These are phyloP conservation scores for Aspergillus puulaauensis DNA, from an alignment of 2,329 filamentous ascomycete species.

Conservation along the genomic window DNA sequence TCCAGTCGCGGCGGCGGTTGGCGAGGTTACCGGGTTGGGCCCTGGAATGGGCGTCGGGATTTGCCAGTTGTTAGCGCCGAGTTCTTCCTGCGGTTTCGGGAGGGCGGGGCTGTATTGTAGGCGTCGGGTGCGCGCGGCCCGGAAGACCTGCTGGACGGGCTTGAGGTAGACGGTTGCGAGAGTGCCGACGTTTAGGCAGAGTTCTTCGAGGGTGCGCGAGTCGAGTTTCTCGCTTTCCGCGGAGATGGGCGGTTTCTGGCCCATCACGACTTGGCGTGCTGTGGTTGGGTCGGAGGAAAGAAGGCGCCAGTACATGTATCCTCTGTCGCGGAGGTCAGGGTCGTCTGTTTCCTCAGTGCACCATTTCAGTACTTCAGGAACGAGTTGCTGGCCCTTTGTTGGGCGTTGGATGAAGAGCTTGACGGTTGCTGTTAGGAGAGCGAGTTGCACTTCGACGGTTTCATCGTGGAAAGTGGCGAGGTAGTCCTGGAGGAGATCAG, in stretches of 20 bases:
- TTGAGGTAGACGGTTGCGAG: constrained; percentile 97
- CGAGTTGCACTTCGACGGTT: constrained; percentile 91
- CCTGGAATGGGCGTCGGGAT: constrained; percentile 38
- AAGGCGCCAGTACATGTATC: constrained; percentile 99
- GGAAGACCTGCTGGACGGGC: constrained; percentile 95
- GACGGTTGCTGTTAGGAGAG: constrained; percentile 90
- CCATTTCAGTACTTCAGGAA: constrained; percentile 95
- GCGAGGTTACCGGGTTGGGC: constrained; percentile 26
- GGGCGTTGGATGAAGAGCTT: constrained; percentile 97
- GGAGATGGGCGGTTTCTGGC: constrained; percentile 92
- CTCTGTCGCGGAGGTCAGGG: constrained; percentile 89
- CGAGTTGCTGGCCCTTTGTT: constrained; percentile 88
- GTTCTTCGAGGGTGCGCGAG: constrained; percentile 86
- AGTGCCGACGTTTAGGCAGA: constrained; percentile 94
- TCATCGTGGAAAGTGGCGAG: constrained; percentile 92
- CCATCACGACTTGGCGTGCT: constrained; percentile 90
- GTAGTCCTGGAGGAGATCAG: constrained; percentile 91
- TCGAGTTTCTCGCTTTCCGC: constrained; percentile 95
- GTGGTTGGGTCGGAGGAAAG: constrained; percentile 86
- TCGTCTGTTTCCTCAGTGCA: constrained; percentile 99
- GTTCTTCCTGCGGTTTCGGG: constrained; percentile 63
- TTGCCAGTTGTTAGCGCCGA: constrained; percentile 29
- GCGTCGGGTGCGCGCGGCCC: constrained; percentile 76
- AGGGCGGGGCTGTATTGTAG: constrained; percentile 82
- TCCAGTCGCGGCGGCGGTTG: constrained; percentile 32